Conservation (phyloP, 805 yeast species). For the Wickerhamiella sergipiensis region DNA sequence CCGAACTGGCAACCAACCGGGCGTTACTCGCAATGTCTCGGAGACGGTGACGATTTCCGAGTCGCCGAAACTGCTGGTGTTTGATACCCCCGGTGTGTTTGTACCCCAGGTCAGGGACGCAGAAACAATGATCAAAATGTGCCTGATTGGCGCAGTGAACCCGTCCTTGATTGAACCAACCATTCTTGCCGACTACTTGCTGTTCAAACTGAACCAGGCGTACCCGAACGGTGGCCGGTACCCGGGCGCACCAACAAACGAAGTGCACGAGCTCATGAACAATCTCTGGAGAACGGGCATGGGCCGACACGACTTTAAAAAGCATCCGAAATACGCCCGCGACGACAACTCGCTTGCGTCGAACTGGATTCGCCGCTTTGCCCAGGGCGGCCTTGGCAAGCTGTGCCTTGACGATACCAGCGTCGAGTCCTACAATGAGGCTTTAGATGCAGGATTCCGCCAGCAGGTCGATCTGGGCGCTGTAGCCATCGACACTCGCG, state of each 20-base stretch:
- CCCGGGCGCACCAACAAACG: constrained; percentile 15
- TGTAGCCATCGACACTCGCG: not conserved
- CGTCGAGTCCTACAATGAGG: not conserved
- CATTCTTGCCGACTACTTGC: constrained; percentile 71
- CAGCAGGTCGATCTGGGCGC: constrained; percentile 3
- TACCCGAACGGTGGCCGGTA: constrained; percentile 15
- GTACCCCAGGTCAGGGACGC: constrained; percentile 55
- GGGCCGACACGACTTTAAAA: constrained; percentile 1
- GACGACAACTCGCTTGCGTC: constrained; percentile 8
- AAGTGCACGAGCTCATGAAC: constrained; percentile 12
- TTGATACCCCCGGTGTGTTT: constrained; percentile 90
- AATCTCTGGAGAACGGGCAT: constrained; percentile 1
- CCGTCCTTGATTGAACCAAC: constrained; percentile 64
- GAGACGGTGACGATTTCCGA: constrained; percentile 53
- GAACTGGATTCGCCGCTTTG: constrained; percentile 11
- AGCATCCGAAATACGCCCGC: not conserved
- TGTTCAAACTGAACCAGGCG: constrained; percentile 47
- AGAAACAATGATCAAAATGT: constrained; percentile 60
- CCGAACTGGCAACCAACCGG: constrained; percentile 74
- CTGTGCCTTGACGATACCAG: constrained; percentile 9
- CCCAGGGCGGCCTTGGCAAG: constrained; percentile 8
- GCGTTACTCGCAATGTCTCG: constrained; percentile 71
- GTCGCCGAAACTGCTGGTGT: constrained; percentile 49
- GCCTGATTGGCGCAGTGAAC: constrained; percentile 64
- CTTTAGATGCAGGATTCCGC: not conserved